phyloP scores from a whole-genome alignment of 495 filamentous ascomycete species.

The Talaromyces adpressus region DNA sequence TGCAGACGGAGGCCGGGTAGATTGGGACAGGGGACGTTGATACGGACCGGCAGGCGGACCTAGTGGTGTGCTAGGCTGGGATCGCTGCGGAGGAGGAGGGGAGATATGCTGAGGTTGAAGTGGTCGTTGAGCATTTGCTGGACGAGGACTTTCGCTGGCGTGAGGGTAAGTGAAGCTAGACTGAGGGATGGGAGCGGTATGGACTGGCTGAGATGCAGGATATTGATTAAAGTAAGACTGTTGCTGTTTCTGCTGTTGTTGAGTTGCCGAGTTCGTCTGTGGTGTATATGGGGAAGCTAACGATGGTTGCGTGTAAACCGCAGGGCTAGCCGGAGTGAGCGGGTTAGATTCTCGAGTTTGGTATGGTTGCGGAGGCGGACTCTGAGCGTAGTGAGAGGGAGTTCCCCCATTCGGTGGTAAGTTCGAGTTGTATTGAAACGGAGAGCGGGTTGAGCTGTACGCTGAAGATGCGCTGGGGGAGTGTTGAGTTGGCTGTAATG shows the following conservation, averaged over 20 bases:
- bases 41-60: slow-evolving; percentile 34
- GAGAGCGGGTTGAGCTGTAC: slow-evolving; percentile 35
- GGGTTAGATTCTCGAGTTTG: slow-evolving; percentile 30
- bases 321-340: slow-evolving; percentile 15
- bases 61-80: slow-evolving; percentile 41
- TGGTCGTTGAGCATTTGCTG: slow-evolving; percentile 24
- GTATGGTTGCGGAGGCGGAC: slow-evolving; percentile 32
- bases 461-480: slow-evolving; percentile 36
- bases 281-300: slow-evolving; percentile 30
- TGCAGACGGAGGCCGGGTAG: slow-evolving; percentile 26
- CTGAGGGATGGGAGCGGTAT: slow-evolving; percentile 36
- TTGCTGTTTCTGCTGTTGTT: slow-evolving; percentile 23
- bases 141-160: slow-evolving; percentile 36
- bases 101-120: slow-evolving; percentile 30
- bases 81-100: slow-evolving; percentile 31
- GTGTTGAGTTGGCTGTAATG: slow-evolving; percentile 32
- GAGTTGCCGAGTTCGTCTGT: slow-evolving; percentile 23
- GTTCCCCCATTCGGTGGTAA: slow-evolving; percentile 26
- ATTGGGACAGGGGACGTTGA: slow-evolving; percentile 29
- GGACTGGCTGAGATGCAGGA: slow-evolving; percentile 41
- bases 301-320: slow-evolving; percentile 24
- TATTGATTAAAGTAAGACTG: slow-evolving; percentile 32
- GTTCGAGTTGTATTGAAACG: slow-evolving; percentile 36
- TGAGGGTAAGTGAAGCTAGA: slow-evolving; percentile 25
- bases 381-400: slow-evolving; percentile 28